phyloP scores from a whole-genome alignment of 2,329 filamentous ascomycete genomes.

The Diaporthe ilicicola region DNA sequence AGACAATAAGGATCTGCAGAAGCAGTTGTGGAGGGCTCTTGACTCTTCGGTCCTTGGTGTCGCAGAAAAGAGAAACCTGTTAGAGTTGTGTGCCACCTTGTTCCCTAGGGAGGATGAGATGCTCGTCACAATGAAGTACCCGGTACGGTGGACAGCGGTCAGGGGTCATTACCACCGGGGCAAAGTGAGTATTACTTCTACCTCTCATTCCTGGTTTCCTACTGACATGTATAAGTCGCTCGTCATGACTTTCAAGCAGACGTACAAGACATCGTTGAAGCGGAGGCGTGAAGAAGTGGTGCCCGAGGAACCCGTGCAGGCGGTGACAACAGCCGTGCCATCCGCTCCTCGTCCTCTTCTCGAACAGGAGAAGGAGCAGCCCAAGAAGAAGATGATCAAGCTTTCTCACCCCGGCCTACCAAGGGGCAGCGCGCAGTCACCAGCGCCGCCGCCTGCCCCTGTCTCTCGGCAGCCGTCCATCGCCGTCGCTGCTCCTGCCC shows the following conservation, averaged over 20 bases:
- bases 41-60: conserved; percentile 56
- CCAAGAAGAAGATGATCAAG: conserved; percentile 44
- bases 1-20: conserved; percentile 53
- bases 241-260: conserved; percentile 36
- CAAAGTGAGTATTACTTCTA: conserved; percentile 17
- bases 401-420: conserved; percentile 29
- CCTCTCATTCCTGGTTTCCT: not conserved
- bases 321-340: not conserved
- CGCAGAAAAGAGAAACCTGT: conserved; percentile 57
- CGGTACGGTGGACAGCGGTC: conserved; percentile 53
- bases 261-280: conserved; percentile 40
- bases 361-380: conserved; percentile 38
- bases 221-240: conserved; percentile 29
- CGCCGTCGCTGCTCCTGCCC: conserved; percentile 26
- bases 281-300: conserved; percentile 57
- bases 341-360: not conserved
- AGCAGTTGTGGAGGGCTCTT: conserved; percentile 58
- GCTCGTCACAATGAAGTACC: conserved; percentile 55
- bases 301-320: conserved; percentile 29
- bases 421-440: conserved; percentile 13
- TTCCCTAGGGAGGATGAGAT: conserved; percentile 58
- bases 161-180: conserved; percentile 22
- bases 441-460: conserved; percentile 16
- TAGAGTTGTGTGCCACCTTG: conserved; percentile 60
- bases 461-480: conserved; percentile 29